Conservation (phyloP, 306 rosid genomes). For the Castanea mollissima region DNA sequence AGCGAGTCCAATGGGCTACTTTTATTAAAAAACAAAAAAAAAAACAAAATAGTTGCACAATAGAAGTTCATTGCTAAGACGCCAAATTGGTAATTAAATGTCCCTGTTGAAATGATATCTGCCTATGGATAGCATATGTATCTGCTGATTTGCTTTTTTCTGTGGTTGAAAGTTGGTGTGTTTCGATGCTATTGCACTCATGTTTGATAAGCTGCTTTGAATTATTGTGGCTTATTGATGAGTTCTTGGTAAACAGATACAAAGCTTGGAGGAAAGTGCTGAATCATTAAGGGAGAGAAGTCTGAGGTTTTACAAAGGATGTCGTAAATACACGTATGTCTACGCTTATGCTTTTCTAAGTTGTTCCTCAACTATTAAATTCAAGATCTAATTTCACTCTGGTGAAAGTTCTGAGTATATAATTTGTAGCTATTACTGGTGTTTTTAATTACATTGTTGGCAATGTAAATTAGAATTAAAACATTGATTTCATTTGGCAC, state of each 20-base stretch:
- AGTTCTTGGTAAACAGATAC: conserved; percentile 66
- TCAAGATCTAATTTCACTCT: background rate
- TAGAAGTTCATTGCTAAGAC: background rate
- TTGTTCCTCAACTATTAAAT: background rate
- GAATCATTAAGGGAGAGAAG: conserved; percentile 95
- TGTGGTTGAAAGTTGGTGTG: background rate
- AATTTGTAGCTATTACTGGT: background rate
- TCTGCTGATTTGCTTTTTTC: background rate
- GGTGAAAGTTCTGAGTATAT: background rate
- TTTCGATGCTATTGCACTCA: conserved; percentile 7
- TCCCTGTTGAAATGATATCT: background rate
- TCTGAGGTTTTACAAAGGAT: conserved; percentile 90
- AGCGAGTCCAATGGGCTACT: too few species aligned
- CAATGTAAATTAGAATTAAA: background rate
- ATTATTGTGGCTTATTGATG: conserved; percentile 19
- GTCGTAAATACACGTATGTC: conserved; percentile 98
- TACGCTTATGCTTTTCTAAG: background rate
- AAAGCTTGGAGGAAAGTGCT: conserved; percentile 95
- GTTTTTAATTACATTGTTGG: background rate
- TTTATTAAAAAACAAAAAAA: too few species aligned
- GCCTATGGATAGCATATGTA: background rate
- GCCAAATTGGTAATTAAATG: background rate
- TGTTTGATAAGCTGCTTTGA: conserved; percentile 16
- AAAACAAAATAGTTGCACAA: too few species aligned
- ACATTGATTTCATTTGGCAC: background rate